Evolutionary conservation across 306 rosid species (phyloP).

Genomic region (Pueraria montana): DNA sequence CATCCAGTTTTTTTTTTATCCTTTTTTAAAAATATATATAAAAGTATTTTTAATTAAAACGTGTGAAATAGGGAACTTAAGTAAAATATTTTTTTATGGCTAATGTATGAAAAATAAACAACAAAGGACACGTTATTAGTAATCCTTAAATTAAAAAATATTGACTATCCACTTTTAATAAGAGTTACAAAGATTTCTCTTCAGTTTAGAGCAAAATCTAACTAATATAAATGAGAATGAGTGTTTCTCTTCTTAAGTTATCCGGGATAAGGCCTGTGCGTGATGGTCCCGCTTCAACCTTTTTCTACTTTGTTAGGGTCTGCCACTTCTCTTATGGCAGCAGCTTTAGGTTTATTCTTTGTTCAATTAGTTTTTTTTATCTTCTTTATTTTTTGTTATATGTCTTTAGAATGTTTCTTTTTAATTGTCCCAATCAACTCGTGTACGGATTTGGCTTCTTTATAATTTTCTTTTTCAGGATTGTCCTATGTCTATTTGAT

Average conservation of each 20-base stretch:
- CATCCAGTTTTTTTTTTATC: background rate
- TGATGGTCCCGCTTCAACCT: background rate
- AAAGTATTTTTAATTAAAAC: background rate
- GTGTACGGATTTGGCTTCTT: too few relatives aligned
- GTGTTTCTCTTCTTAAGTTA: slow-evolving; percentile 1
- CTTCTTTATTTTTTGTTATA: too few relatives aligned
- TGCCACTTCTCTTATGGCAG: too few relatives aligned
- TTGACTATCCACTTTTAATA: too few relatives aligned
- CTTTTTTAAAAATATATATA: background rate
- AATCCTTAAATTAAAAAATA: too few relatives aligned
- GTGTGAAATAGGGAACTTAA: background rate
- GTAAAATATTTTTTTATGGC: background rate
- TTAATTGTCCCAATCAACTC: too few relatives aligned
- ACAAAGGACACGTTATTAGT: too few relatives aligned
- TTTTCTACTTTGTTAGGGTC: slow-evolving; percentile 11
- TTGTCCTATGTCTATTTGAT: too few relatives aligned
- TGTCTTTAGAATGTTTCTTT: too few relatives aligned
- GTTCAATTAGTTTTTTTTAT: too few relatives aligned
- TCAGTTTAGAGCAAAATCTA: background rate
- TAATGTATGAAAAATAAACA: background rate
- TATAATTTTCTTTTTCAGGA: too few relatives aligned
- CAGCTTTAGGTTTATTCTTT: too few relatives aligned
- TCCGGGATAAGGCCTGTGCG: background rate
- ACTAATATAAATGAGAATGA: background rate
- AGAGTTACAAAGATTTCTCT: background rate